Percentiles rank a stretch among this genome's conserved stretches.
phyloP scores from a whole-genome alignment of 1,139 yeast genomes.

The Yamadazyma aaseri region DNA sequence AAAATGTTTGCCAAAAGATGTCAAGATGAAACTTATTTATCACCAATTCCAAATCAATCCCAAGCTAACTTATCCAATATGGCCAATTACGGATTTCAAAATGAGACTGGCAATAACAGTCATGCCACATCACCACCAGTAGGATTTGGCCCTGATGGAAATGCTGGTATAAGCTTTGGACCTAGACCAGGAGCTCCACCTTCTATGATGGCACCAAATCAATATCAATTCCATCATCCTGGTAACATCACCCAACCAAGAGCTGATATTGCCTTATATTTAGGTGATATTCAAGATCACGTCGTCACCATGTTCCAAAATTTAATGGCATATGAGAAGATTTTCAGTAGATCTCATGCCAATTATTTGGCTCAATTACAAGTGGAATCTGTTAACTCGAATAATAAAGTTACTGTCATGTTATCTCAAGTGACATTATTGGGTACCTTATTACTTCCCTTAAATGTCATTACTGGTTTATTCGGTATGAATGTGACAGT shows the following conservation, averaged over 20 bases:
- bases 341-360: slow-evolving; percentile 86
- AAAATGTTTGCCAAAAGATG: slow-evolving; percentile 97
- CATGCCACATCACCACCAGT: slow-evolving; percentile 9
- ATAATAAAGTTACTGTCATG: slow-evolving; percentile 81
- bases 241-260: slow-evolving; percentile 58
- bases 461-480: slow-evolving; percentile 86
- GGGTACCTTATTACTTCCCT: slow-evolving; percentile 88
- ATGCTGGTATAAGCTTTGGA: slow-evolving; percentile 21
- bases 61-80: slow-evolving; percentile 11
- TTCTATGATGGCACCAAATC: slow-evolving; percentile 17
- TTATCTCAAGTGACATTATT: slow-evolving; percentile 84
- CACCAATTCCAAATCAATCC: slow-evolving; percentile 9
- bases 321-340: slow-evolving; percentile 84
- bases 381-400: slow-evolving; percentile 85
- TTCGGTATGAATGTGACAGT: slow-evolving; percentile 95
- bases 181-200: slow-evolving; percentile 20
- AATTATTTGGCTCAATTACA: slow-evolving; percentile 92
- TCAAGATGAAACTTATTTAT: slow-evolving; percentile 58
- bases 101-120: neutral
- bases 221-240: slow-evolving; percentile 17
- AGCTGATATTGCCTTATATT: slow-evolving; percentile 79
- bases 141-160: slow-evolving; percentile 17
- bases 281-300: slow-evolving; percentile 98
- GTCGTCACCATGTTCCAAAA: slow-evolving; percentile 94
- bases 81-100: neutral